phyloP scores from a whole-genome alignment of 768 basidiomycete species.

The Cytidiella melzeri region DNA sequence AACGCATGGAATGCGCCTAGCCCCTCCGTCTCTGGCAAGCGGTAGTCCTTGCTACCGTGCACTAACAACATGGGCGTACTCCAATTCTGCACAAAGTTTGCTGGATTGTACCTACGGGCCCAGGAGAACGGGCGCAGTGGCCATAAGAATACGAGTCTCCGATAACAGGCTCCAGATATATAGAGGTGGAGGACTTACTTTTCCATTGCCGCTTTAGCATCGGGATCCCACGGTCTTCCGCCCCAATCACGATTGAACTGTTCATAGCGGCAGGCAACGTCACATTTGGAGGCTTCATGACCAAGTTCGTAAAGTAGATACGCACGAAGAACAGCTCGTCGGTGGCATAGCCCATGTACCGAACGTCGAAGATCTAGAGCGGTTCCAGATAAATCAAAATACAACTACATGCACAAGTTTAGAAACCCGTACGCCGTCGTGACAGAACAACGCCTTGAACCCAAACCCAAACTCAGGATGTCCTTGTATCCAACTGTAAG shows the following conservation, averaged over 20 bases:
- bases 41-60: constrained; percentile 85
- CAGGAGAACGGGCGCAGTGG: background rate
- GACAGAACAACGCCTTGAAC: constrained; percentile 89
- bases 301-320: too few species aligned
- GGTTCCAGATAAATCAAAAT: too few species aligned
- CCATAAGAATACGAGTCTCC: too few species aligned
- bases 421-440: constrained; percentile 71
- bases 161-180: too few species aligned
- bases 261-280: too few species aligned
- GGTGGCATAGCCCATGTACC: constrained; percentile 77
- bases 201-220: constrained; percentile 42
- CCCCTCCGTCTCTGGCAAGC: constrained; percentile 80
- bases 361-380: constrained; percentile 68
- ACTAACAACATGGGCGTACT: constrained; percentile 79
- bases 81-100: constrained; percentile 80
- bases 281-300: too few species aligned
- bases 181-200: constrained; percentile 48
- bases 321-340: constrained; percentile 89
- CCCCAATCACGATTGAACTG: constrained; percentile 88
- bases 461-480: constrained; percentile 83
- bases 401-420: background rate
- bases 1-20: constrained; percentile 82
- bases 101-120: constrained; percentile 61
- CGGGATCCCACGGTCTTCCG: constrained; percentile 73
- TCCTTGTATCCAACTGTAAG: constrained; percentile 87